Base-by-base conservation (phyloP, 352 stramenopile species). In the Phytophthora citrophthora region DNA sequence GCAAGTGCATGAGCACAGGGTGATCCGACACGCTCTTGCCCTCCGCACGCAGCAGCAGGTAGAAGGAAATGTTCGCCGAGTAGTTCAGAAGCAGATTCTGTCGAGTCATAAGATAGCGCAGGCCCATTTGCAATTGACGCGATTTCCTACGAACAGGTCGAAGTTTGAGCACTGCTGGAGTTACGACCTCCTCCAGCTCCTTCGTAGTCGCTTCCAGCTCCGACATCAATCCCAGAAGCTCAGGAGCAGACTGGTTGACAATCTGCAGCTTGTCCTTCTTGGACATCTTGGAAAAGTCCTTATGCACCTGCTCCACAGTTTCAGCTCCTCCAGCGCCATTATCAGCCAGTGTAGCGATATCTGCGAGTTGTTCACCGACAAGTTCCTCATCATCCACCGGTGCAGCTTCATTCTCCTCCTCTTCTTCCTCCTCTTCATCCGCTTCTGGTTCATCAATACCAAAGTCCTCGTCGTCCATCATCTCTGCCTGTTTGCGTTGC, bases 381-480 rank as follows among this genome's bases (percentile, higher is more conserved):
- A 88, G 68, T 8, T 83, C 82, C 47, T 95, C 86, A 36, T 93
- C 86, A 36, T 95, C 83, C 39, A 86, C 62, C 4, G 54, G 53
- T 16, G 26, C 43, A 1, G 60, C 43, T 4, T 79, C 55, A 9
- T 67, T 72, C 15, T 64, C 56, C 12, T 83, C 69, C 2, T 81
- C 73, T 2, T 86, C 72, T 3, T 77, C 74, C 2, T 78, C 76
- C 10, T 72, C 61, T 59, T 57, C 69, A 20, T 72, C 59, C 8
- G 75, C 64, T 26, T 84, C 73, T 11, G 71, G 62, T 4, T 80
- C 72, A 11, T 81, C 81, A 47, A 96, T 79, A n/a, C 76, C 88
- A 71, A 94, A 94, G 62, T 96, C 88, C 51, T 93, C 86, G 49
- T 93, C 83, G 69, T 93, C 88, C 83, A 96, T 89, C 79, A 94